These are phyloP conservation scores for Lantana camara DNA, from an alignment of 257 asterid species.

Conservation along the genomic window DNA sequence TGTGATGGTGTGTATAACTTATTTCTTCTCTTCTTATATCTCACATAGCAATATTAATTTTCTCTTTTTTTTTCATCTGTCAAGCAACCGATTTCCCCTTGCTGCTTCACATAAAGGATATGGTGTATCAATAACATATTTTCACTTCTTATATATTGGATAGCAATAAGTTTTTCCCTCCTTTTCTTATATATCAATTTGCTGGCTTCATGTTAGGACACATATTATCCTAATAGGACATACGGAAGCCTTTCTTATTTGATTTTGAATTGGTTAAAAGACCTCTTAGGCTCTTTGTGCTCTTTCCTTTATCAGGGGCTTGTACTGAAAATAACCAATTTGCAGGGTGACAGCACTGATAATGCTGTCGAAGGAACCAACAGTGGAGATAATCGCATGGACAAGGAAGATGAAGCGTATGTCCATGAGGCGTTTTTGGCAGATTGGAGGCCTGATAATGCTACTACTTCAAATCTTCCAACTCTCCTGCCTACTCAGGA, in stretches of 20 bases:
- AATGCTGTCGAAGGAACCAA: conserved; percentile 52
- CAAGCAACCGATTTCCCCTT: conserved; percentile 16
- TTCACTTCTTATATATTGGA: too few species aligned
- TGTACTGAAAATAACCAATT: conserved; percentile 14
- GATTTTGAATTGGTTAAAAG: too few species aligned
- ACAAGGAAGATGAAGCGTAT: conserved; percentile 83
- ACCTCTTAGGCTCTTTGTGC: background rate
- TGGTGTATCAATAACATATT: too few species aligned
- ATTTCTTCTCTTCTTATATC: background rate
- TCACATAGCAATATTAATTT: conserved; percentile 7
- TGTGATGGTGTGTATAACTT: conserved; percentile 7
- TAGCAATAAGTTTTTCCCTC: too few species aligned
- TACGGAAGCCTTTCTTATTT: background rate
- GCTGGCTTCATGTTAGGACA: background rate
- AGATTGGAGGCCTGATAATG: conserved; percentile 77
- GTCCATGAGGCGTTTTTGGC: conserved; percentile 97
- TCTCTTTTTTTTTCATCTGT: background rate
- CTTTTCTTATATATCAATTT: too few species aligned
- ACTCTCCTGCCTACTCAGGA: conserved; percentile 33
- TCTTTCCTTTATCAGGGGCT: conserved; percentile 11
- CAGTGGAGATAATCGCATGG: conserved; percentile 45
- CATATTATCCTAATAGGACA: background rate
- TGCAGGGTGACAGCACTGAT: conserved; percentile 69
- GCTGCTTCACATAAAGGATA: too few species aligned
- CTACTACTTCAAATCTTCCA: conserved; percentile 39